Evolutionary conservation across 331 rosid species (phyloP).

Genomic region (Dryas integrifolia): DNA sequence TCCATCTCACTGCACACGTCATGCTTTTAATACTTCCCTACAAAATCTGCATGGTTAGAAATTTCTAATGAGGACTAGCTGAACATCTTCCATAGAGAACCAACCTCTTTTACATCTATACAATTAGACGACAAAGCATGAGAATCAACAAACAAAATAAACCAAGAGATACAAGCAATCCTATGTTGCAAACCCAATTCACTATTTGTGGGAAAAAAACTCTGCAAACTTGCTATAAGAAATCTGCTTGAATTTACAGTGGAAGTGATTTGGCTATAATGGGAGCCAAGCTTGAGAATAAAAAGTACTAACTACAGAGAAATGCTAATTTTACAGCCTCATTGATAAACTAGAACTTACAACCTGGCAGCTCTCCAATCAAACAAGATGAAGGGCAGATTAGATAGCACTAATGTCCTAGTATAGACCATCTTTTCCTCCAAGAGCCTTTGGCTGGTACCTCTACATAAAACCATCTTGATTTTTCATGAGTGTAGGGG

Average conservation of each 20-base stretch:
- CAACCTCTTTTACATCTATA: no score
- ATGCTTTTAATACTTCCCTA: neutral
- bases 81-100: neutral
- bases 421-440: neutral
- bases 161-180: neutral
- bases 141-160: no score
- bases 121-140: no score
- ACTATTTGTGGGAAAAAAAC: neutral
- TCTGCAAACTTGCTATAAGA: neutral
- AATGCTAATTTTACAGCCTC: constrained; percentile 23
- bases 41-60: neutral
- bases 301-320: neutral
- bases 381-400: neutral
- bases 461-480: constrained; percentile 5
- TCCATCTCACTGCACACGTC: neutral
- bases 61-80: neutral
- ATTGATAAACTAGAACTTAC: neutral
- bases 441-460: constrained; percentile 4
- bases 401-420: neutral
- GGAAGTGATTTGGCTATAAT: neutral
- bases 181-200: neutral
- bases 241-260: constrained; percentile 8
- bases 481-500: neutral
- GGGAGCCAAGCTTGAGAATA: neutral
- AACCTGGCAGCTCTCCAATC: neutral